Percentiles rank a stretch among this genome's conserved stretches.
Evolutionary conservation across 331 rosid genomes (phyloP).

Genomic region (Quercus phellos): DNA sequence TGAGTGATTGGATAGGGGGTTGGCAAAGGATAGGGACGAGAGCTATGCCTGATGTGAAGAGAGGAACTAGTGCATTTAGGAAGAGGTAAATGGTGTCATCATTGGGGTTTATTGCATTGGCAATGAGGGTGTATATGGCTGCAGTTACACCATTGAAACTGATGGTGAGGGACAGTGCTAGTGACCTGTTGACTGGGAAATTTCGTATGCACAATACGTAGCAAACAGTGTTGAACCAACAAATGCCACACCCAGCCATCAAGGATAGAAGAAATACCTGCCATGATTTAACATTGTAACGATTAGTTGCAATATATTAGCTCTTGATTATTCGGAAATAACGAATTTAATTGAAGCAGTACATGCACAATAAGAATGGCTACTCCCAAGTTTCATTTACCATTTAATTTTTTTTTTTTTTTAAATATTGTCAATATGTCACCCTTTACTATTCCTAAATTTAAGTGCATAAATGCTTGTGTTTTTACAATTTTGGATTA

Average conservation of each 20-base stretch:
- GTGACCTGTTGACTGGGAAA: constrained; percentile 51
- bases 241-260: constrained; percentile 73
- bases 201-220: constrained; percentile 60
- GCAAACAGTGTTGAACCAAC: constrained; percentile 92
- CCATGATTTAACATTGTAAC: not conserved
- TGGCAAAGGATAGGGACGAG: constrained; percentile 50
- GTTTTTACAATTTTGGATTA: too few species aligned
- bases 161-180: constrained; percentile 62
- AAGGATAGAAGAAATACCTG: constrained; percentile 71
- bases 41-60: constrained; percentile 36
- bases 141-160: constrained; percentile 81
- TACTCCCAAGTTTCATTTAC: too few species aligned
- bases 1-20: constrained; percentile 28
- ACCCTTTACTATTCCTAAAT: too few species aligned
- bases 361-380: not conserved
- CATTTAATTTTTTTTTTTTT: too few species aligned
- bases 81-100: constrained; percentile 45
- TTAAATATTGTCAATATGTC: too few species aligned
- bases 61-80: constrained; percentile 65
- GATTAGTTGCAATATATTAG: not conserved
- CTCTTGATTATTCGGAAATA: not conserved
- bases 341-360: not conserved
- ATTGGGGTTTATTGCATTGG: constrained; percentile 53
- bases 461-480: too few species aligned
- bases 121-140: constrained; percentile 65